Evolutionary conservation across 2,329 filamentous ascomycete genomes (phyloP).

Genomic region (Dothideomycetes sp.): DNA sequence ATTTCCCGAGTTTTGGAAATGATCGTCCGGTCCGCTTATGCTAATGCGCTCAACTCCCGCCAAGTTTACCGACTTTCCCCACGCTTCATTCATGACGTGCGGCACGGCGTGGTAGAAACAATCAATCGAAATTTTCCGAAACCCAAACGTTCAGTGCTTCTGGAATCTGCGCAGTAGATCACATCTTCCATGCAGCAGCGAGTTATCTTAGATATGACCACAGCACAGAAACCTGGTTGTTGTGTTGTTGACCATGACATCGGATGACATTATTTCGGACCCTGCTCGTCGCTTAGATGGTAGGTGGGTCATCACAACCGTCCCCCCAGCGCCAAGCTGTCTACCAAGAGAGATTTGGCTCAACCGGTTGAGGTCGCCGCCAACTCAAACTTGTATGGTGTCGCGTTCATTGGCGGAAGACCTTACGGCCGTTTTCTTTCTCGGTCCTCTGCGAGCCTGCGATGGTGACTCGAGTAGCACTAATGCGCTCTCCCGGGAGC

Average conservation of each 20-base stretch:
- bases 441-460: background rate
- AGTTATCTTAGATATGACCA: background rate
- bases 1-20: no score
- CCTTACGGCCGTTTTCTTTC: slow-evolving; percentile 7
- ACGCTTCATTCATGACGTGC: no score
- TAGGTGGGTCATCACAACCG: background rate
- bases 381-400: slow-evolving; percentile 7
- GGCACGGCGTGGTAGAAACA: no score
- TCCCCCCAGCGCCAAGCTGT: slow-evolving; percentile 8
- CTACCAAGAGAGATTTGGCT: background rate
- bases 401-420: slow-evolving; percentile 12
- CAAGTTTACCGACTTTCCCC: no score
- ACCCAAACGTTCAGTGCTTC: background rate
- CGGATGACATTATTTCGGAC: background rate
- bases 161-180: background rate
- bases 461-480: slow-evolving; percentile 6
- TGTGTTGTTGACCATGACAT: background rate
- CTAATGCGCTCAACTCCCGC: no score
- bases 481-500: slow-evolving; percentile 1
- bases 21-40: no score
- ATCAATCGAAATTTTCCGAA: no score
- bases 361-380: slow-evolving; percentile 1
- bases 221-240: background rate
- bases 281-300: background rate
- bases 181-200: background rate